Evolutionary conservation across 2,329 filamentous ascomycete genomes (phyloP), one percentile per base, ranked within the genome.

Genomic region (Colletotrichum camelliae): DNA sequence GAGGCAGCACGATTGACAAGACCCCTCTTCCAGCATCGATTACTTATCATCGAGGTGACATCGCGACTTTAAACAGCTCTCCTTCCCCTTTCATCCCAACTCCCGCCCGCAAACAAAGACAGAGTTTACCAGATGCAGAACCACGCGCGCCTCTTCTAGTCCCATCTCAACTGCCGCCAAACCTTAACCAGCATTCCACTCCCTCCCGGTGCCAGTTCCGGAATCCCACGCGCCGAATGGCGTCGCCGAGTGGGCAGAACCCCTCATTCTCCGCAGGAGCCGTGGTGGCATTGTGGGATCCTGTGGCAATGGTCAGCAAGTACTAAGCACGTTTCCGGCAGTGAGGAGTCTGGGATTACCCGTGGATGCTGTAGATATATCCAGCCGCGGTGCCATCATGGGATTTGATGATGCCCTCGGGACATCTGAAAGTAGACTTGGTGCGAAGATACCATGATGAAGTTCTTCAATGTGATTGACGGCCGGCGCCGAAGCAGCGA

Each of bases 401-500:
- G 39, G 5, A 0, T 21, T 21, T 10, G 4, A 4, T 7, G n/a
- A 4, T 48, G 16, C 8, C 0, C 5, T 7, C 18, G 7, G 1
- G 5, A 13, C 1, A 48, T 21, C 1, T 21, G 18, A 6, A n/a
- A 7, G 0, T 48, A 21, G 12, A 13, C 5, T 52, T 0, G 18
- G 13, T 24, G 0, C 0, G n/a, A 33, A 21, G 0, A 7, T 4
- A 16, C 0, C 37, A 29, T 10, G 2, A 75, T 76, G 74, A 39
- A 74, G 8, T 75, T 76, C 16, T 75, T 66, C 60, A 76, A 70
- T 31, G 48, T 76, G 7, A 67, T 76, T 2, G 31, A 76, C 39
- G 74, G 74, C 13, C 18, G 75, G 66, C 71, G 70, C 15, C 74
- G 71, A 4, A 12, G 9, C 10, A 62, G 71, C 71, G 66, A 66